Evolutionary conservation across 2,329 filamentous ascomycete species (phyloP).

Genomic region (Colletotrichum siamense): DNA sequence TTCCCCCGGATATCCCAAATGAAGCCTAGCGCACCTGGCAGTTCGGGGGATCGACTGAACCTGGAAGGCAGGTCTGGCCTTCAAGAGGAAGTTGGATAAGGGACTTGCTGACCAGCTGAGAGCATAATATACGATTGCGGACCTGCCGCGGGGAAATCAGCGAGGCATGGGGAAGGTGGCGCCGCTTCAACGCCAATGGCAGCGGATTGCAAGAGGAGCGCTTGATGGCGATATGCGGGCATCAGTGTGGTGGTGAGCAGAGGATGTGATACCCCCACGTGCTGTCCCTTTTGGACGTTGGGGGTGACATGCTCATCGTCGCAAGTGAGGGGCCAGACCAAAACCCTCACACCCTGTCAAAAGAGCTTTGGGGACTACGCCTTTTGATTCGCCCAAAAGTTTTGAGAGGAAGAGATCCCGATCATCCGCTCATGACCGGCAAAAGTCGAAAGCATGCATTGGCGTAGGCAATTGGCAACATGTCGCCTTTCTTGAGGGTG

Average conservation of each 20-base stretch:
- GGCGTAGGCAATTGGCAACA: background rate
- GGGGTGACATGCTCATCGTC: background rate
- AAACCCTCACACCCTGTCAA: background rate
- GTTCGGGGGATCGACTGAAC: conserved; percentile 1
- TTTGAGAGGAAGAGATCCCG: conserved; percentile 13
- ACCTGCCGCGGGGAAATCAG: background rate
- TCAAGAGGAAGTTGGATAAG: conserved; percentile 4
- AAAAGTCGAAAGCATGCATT: background rate
- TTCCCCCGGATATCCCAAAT: conserved; percentile 14
- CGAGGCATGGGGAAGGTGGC: background rate
- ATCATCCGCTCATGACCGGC: conserved; percentile 7
- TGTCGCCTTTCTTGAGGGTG: background rate
- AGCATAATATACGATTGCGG: background rate
- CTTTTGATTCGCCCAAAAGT: background rate
- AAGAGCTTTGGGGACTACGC: background rate
- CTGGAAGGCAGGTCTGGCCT: conserved; percentile 1
- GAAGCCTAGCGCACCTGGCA: conserved; percentile 6
- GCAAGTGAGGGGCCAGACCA: conserved; percentile 4
- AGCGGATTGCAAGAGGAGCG: background rate
- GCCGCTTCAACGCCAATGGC: background rate
- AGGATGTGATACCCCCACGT: conserved; percentile 17
- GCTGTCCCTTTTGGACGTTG: background rate
- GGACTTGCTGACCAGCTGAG: background rate
- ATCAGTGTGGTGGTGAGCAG: background rate
- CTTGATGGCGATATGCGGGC: conserved; percentile 1